Evolutionary conservation across 1,284 basidiomycete species (phyloP).

Genomic region (Microstroma glucosiphilum): DNA sequence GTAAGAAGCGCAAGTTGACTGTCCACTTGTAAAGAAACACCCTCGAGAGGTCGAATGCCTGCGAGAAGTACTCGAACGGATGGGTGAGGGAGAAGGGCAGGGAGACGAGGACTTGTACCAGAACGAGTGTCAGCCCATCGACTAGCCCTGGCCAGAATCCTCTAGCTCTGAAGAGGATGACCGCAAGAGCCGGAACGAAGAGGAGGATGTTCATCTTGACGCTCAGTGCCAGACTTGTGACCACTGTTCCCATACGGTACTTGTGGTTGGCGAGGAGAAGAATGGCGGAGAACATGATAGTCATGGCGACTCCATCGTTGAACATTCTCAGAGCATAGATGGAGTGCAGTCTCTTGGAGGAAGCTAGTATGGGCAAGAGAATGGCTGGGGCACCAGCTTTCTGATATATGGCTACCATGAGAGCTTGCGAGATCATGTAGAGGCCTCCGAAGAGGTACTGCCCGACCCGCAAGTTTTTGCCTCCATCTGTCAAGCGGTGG

Average conservation of each 20-base stretch:
- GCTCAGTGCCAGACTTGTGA: constrained; percentile 74
- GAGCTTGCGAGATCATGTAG: constrained; percentile 25
- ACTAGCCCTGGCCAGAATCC: constrained; percentile 62
- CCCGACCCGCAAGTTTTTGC: constrained; percentile 60
- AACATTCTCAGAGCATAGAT: constrained; percentile 87
- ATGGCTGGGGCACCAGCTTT: constrained; percentile 31
- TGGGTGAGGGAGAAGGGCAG: constrained; percentile 66
- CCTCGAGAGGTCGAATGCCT: constrained; percentile 81
- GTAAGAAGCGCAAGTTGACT: constrained; percentile 89
- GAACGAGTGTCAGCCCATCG: constrained; percentile 58
- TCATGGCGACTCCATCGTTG: constrained; percentile 84
- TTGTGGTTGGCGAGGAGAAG: constrained; percentile 57
- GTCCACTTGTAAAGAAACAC: constrained; percentile 94
- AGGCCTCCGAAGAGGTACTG: constrained; percentile 32
- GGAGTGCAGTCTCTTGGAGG: constrained; percentile 90
- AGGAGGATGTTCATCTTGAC: constrained; percentile 94
- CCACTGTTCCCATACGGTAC: constrained; percentile 61
- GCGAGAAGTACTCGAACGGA: constrained; percentile 63
- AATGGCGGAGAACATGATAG: constrained; percentile 55
- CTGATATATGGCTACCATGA: constrained; percentile 33
- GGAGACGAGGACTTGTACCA: constrained; percentile 63
- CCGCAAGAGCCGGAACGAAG: constrained; percentile 71
- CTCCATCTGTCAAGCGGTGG: constrained; percentile 62
- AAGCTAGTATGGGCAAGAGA: constrained; percentile 65
- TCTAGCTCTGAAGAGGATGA: constrained; percentile 59